Base-by-base conservation (phyloP, 2,329 filamentous ascomycete genomes). In the Gremmenia infestans region DNA sequence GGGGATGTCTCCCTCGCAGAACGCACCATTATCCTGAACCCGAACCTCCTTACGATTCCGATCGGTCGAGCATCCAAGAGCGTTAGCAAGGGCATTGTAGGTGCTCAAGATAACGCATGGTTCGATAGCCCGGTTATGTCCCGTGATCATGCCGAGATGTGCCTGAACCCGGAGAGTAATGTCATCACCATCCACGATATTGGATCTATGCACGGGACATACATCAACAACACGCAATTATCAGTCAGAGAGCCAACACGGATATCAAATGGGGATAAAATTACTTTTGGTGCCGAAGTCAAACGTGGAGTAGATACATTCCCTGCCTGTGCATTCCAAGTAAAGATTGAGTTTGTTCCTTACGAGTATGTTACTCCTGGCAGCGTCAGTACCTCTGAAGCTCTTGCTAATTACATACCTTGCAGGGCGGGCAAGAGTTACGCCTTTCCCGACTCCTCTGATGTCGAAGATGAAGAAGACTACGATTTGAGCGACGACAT, bases 71-170 rank as follows among this genome's bases (percentile, higher is more conserved):
- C 77, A 0, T 79, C 76, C 14, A 79, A 78, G 63, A 73, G 72
- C 22, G 48, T 69, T 0, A 67, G 66, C 42, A 80, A 80, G 49
- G 74, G 75, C 9, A 72, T 76, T 40, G 50, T 73, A 61, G 68
- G 75, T 63, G 67, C 71, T 58, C 39, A 63, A 5, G 70, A 79
- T 61, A 91, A 90, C 69, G 82, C 77, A 15, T 89, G 78, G 77
- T 87, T 89, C 56, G 81, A 89, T 61, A 87, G 82, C 55, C 82
- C 86, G 0, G 86, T 90, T 37, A 86, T 91, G 76, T 89, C 86
- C 23, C 78, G 87, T 46, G 69, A 81, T 11, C 87, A 91, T 71
- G 88, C 87, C 15, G 71, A 79, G 45, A 65, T 86, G 4, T 61
- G 66, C 15, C 73, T 78, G 4, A 72, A 79, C 49, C 63, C 74